phyloP scores from a whole-genome alignment of 2,329 filamentous ascomycete species.

The Mycosphaerella sp. region DNA sequence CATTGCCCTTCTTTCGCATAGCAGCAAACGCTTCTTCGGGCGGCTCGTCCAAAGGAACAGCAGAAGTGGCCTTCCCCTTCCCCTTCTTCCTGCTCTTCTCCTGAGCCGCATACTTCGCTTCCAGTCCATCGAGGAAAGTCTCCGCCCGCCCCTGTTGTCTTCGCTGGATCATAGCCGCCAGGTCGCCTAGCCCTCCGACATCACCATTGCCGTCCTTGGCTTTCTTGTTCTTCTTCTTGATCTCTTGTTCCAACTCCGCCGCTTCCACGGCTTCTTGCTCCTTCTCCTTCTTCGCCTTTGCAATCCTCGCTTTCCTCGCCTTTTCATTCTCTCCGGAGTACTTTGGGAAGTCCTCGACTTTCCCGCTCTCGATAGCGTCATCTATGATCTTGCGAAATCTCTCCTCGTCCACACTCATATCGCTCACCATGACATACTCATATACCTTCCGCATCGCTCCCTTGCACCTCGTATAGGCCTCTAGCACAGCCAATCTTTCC shows the following conservation, averaged over 20 bases:
- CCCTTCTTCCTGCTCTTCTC: slow-evolving; percentile 49
- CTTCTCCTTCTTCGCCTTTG: slow-evolving; percentile 59
- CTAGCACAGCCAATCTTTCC: slow-evolving; percentile 70
- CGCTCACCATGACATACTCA: slow-evolving; percentile 77
- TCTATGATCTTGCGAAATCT: slow-evolving; percentile 78
- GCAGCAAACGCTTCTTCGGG: slow-evolving; percentile 57
- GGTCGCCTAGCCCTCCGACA: slow-evolving; percentile 35
- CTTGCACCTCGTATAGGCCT: slow-evolving; percentile 64
- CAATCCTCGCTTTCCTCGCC: slow-evolving; percentile 39
- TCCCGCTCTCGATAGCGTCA: slow-evolving; percentile 63
- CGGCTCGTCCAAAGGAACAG: slow-evolving; percentile 46
- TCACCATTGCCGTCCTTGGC: slow-evolving; percentile 28
- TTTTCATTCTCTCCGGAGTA: slow-evolving; percentile 65
- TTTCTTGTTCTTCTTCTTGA: slow-evolving; percentile 51
- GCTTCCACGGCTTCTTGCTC: slow-evolving; percentile 61
- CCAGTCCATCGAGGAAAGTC: slow-evolving; percentile 64
- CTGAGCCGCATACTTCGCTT: slow-evolving; percentile 62
- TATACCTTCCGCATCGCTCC: slow-evolving; percentile 76
- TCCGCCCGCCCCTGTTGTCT: slow-evolving; percentile 58
- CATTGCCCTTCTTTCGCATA: slow-evolving; percentile 32
- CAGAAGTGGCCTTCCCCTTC: slow-evolving; percentile 38
- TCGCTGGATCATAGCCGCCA: slow-evolving; percentile 69
- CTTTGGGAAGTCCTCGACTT: slow-evolving; percentile 59
- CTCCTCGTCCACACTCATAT: slow-evolving; percentile 76
- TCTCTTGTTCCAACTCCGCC: slow-evolving; percentile 64